A percentile compares a stretch with the other conserved stretches of the same genome.
Conservation (phyloP, 2,329 filamentous ascomycete species). For the Aspergillus latus region DNA sequence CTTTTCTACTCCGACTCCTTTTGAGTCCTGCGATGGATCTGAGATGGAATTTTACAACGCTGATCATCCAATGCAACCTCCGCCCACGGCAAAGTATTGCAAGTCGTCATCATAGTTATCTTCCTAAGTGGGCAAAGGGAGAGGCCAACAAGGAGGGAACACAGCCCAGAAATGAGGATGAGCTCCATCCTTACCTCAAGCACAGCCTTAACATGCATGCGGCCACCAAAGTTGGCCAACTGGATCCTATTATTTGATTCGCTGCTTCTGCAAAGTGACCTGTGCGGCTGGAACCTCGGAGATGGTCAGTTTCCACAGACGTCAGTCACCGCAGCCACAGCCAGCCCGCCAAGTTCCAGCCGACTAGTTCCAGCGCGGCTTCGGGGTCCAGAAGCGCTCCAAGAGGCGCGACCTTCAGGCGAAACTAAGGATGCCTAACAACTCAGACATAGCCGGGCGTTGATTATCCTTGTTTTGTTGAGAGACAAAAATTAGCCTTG, state of each 20-base stretch:
- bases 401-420: neutral
- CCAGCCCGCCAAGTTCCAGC: constrained; percentile 5
- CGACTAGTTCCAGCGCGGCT: neutral
- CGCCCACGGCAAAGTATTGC: neutral
- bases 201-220: constrained; percentile 9
- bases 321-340: constrained; percentile 7
- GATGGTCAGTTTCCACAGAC: constrained; percentile 2
- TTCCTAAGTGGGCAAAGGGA: neutral
- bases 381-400: neutral
- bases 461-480: constrained; percentile 3
- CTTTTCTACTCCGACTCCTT: neutral
- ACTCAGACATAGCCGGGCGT: neutral
- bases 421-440: neutral
- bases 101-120: constrained; percentile 1
- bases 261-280: constrained; percentile 1
- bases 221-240: neutral
- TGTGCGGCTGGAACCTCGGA: constrained; percentile 11
- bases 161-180: constrained; percentile 5
- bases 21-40: neutral
- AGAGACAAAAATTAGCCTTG: constrained; percentile 2
- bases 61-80: constrained; percentile 5
- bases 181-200: constrained; percentile 4
- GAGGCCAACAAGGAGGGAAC: neutral
- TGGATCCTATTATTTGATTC: constrained; percentile 6
- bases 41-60: neutral